Base-by-base conservation (phyloP, 2,329 filamentous ascomycete genomes). In the Cryphonectria parasitica region DNA sequence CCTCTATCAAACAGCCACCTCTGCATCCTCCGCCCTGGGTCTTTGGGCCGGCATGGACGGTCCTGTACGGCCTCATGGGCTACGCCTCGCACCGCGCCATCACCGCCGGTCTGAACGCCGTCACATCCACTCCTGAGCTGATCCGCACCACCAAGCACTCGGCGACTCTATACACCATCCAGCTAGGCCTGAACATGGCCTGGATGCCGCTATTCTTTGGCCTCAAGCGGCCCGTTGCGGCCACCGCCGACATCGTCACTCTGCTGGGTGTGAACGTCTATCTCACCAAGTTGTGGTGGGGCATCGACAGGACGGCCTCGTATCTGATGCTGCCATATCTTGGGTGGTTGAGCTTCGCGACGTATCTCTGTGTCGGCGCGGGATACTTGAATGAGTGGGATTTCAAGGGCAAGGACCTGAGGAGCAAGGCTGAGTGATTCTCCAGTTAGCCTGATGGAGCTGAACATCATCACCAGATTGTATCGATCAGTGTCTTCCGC, bases 161-260 rank as follows among this genome's bases (percentile, higher is more conserved):
- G 74, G 91, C 93, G 70, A 93, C 91, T 0, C 86, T 98, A 41
- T 98, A 97, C 84, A 92, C 92, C 2, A 85, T 94, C 71, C 95
- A 98, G 82, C 89, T 98, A 8, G 92, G 87, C 15, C 85, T 98
- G 66, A 98, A 98, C 79, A 84, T 97, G 41, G 80, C 91, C 68
- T 98, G 93, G 93, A 98, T 94, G 88, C 95, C 95, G 17, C 87
- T 98, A 15, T 98, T 98, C 87, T 98, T 97, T 78, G 87, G 88
- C n/a, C 78, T 91, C 66, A 90, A 91, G 74, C 88, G 89, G 22
- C 94, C 94, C 0, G 85, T 91, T 67, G 88, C 89, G 77, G 94
- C 95, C 3, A 89, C 93, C 8, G 86, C 87, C 39, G 93, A 98
- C 78, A 91, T 97, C 66, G 81, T 92, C 39, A 86, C 90, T 0